A percentile compares a stretch with the other conserved stretches of the same genome.
Conservation (phyloP, 2,329 filamentous ascomycete species). For the Stagonosporopsis vannaccii region DNA sequence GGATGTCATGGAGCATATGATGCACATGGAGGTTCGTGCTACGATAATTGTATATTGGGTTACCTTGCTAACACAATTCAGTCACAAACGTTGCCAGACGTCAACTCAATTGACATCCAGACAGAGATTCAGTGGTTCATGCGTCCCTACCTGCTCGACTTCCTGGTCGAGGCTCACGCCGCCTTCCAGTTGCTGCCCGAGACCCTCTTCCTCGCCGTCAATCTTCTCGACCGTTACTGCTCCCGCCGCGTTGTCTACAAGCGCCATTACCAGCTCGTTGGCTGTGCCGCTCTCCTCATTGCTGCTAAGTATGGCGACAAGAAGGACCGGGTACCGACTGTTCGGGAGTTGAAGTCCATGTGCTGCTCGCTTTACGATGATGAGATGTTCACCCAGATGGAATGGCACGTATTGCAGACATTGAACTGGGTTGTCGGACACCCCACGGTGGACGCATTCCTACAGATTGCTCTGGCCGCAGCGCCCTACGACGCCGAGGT, state of each 20-base stretch:
- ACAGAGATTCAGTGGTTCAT: slow-evolving; percentile 99
- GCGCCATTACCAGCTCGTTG: slow-evolving; percentile 97
- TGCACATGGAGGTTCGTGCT: slow-evolving; percentile 82
- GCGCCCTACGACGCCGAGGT: slow-evolving; percentile 79
- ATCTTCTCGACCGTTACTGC: slow-evolving; percentile 96
- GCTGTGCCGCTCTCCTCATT: slow-evolving; percentile 93
- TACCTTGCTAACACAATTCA: slow-evolving; percentile 46
- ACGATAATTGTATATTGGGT: slow-evolving; percentile 9
- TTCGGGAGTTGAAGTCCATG: slow-evolving; percentile 98
- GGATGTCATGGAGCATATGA: slow-evolving; percentile 93
- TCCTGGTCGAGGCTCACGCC: slow-evolving; percentile 94
- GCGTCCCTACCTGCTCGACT: slow-evolving; percentile 97
- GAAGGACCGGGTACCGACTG: slow-evolving; percentile 97
- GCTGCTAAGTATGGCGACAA: slow-evolving; percentile 98
- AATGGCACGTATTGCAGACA: slow-evolving; percentile 98
- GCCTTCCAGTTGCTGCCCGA: slow-evolving; percentile 94
- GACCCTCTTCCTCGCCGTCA: slow-evolving; percentile 94
- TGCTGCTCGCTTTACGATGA: slow-evolving; percentile 98
- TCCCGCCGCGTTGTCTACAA: slow-evolving; percentile 98
- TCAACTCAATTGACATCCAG: slow-evolving; percentile 98
- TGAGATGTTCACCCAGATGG: slow-evolving; percentile 99
- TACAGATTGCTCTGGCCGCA: slow-evolving; percentile 85
- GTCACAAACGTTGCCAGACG: slow-evolving; percentile 90
- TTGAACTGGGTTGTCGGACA: slow-evolving; percentile 96
- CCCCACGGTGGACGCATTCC: slow-evolving; percentile 93